phyloP scores from a whole-genome alignment of 352 stramenopile genomes.

The Aphanomyces astaci region DNA sequence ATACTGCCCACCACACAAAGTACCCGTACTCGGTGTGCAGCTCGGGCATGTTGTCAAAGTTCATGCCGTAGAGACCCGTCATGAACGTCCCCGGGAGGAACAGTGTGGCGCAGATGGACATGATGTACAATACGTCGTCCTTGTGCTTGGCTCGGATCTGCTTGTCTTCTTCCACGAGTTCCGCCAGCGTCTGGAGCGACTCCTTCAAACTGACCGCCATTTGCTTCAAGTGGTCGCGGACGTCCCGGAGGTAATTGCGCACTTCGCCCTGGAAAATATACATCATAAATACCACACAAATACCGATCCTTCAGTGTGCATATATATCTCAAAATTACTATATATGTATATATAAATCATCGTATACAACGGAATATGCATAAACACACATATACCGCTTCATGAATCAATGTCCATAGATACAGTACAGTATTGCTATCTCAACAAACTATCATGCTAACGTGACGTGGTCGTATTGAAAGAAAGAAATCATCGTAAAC shows the following conservation, averaged over 20 bases:
- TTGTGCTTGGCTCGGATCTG: constrained; percentile 55
- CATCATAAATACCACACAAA: neutral
- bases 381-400: no score
- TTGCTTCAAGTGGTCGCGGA: constrained; percentile 77
- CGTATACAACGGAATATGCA: no score
- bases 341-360: no score
- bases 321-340: no score
- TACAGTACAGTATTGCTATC: no score
- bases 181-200: constrained; percentile 57
- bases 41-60: constrained; percentile 83
- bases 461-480: neutral
- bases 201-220: constrained; percentile 75
- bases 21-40: constrained; percentile 68
- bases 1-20: constrained; percentile 65
- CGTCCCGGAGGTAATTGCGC: constrained; percentile 69
- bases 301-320: neutral
- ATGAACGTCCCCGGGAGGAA: constrained; percentile 84
- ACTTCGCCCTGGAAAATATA: constrained; percentile 46
- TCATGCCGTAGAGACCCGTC: constrained; percentile 83
- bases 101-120: constrained; percentile 72
- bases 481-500: no score
- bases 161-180: constrained; percentile 58
- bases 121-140: constrained; percentile 67
- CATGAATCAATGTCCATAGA: no score
- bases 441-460: no score